Percentiles rank a stretch among this genome's conserved stretches.
These are phyloP conservation scores for Friedmanniomyces simplex DNA, from an alignment of 495 filamentous ascomycete species.

Conservation along the genomic window DNA sequence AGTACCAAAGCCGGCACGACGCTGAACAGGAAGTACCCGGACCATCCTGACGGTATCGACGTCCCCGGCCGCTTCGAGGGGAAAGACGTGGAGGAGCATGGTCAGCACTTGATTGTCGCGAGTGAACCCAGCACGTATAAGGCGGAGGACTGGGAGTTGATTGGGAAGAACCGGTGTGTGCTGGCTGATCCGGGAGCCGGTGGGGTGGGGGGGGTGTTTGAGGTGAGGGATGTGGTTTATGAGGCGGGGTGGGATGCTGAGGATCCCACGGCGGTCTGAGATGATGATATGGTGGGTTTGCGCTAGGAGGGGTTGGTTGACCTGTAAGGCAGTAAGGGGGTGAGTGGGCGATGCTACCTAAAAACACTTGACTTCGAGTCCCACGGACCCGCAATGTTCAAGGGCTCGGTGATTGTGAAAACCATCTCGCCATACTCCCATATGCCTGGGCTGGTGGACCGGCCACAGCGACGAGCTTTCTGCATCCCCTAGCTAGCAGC, in stretches of 20 bases:
- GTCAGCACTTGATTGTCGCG: constrained; percentile 40
- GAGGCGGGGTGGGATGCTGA: constrained; percentile 14
- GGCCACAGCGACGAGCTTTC: not conserved
- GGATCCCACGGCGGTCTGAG: not conserved
- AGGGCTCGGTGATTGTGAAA: too few relatives aligned
- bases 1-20: constrained; percentile 38
- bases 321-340: too few relatives aligned
- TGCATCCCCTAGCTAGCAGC: not conserved
- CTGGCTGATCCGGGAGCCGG: not conserved
- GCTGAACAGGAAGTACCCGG: constrained; percentile 40
- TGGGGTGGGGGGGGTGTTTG: constrained; percentile 1
- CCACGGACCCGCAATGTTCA: too few relatives aligned
- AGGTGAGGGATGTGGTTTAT: constrained; percentile 15
- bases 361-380: too few relatives aligned
- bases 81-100: constrained; percentile 30
- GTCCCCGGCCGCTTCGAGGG: constrained; percentile 24
- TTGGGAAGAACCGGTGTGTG: constrained; percentile 32
- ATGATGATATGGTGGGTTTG: not conserved
- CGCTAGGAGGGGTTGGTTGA: too few relatives aligned
- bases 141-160: constrained; percentile 37
- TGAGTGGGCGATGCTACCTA: too few relatives aligned
- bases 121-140: constrained; percentile 43
- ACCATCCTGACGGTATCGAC: constrained; percentile 32
- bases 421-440: too few relatives aligned
- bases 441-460: not conserved